Evolutionary conservation across 306 rosid species (phyloP).

Genomic region (Geum urbanum): DNA sequence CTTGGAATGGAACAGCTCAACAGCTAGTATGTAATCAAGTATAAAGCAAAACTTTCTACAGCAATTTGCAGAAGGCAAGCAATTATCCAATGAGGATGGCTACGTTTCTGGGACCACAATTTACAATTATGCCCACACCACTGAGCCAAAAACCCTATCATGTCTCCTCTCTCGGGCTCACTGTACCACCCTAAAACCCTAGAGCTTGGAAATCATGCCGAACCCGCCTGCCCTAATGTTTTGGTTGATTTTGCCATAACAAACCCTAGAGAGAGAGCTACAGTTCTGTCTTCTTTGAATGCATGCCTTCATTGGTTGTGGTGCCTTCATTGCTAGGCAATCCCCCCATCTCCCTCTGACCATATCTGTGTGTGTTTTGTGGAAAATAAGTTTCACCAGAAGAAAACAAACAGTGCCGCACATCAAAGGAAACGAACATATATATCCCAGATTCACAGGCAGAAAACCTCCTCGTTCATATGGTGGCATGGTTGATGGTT

Average conservation of each 20-base stretch:
- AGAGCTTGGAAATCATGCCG: conserved; percentile 15
- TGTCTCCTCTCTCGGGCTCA: background rate
- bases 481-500: background rate
- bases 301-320: background rate
- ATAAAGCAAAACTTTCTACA: conserved; percentile 11
- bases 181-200: conserved; percentile 7
- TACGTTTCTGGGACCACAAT: conserved; percentile 2
- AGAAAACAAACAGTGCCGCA: conserved; percentile 2
- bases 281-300: background rate
- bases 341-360: background rate
- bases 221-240: conserved; percentile 6
- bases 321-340: background rate
- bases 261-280: conserved; percentile 5
- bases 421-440: background rate
- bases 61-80: background rate
- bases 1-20: conserved; percentile 3
- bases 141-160: background rate
- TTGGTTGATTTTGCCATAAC: background rate
- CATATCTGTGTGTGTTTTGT: conserved; percentile 1
- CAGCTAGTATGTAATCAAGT: background rate
- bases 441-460: background rate
- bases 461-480: background rate
- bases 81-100: conserved; percentile 4
- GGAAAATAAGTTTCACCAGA: background rate
- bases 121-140: conserved; percentile 13